Evolutionary conservation across 2,329 filamentous ascomycete species (phyloP).

Genomic region (Tolypocladium guangdongense): DNA sequence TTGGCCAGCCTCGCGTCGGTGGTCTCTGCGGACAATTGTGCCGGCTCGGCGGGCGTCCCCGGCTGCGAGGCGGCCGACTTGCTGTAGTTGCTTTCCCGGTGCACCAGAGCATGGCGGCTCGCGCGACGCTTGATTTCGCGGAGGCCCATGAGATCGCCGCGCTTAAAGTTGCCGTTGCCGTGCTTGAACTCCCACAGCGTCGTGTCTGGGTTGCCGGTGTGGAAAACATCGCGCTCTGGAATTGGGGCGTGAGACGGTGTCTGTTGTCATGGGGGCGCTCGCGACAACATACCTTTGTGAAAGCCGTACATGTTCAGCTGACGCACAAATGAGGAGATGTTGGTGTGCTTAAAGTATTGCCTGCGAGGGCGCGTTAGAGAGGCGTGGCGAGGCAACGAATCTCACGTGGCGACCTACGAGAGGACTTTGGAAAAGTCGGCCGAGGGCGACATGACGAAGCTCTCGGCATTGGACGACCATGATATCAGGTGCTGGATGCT

Average conservation of each 20-base stretch:
- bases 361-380: constrained; percentile 32
- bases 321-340: constrained; percentile 95
- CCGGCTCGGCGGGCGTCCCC: constrained; percentile 73
- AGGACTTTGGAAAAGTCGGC: constrained; percentile 97
- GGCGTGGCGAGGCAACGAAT: background rate
- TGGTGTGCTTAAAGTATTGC: constrained; percentile 99
- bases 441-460: constrained; percentile 97
- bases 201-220: constrained; percentile 85
- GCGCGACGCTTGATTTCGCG: constrained; percentile 93
- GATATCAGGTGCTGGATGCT: constrained; percentile 92
- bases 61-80: constrained; percentile 69
- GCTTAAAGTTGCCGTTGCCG: constrained; percentile 92
- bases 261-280: background rate
- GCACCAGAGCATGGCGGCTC: constrained; percentile 84
- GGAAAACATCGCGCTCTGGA: constrained; percentile 93
- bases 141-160: constrained; percentile 80
- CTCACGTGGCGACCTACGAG: constrained; percentile 55
- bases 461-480: constrained; percentile 88
- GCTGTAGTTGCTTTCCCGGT: constrained; percentile 75
- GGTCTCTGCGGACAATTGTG: constrained; percentile 59
- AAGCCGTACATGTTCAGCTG: constrained; percentile 99
- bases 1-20: constrained; percentile 63
- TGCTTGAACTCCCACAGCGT: constrained; percentile 99
- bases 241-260: background rate
- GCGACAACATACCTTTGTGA: constrained; percentile 68